Percentiles rank a stretch among this genome's conserved stretches.
Evolutionary conservation across 2,329 filamentous ascomycete genomes (phyloP).

Genomic region (Esteya vermicola): DNA sequence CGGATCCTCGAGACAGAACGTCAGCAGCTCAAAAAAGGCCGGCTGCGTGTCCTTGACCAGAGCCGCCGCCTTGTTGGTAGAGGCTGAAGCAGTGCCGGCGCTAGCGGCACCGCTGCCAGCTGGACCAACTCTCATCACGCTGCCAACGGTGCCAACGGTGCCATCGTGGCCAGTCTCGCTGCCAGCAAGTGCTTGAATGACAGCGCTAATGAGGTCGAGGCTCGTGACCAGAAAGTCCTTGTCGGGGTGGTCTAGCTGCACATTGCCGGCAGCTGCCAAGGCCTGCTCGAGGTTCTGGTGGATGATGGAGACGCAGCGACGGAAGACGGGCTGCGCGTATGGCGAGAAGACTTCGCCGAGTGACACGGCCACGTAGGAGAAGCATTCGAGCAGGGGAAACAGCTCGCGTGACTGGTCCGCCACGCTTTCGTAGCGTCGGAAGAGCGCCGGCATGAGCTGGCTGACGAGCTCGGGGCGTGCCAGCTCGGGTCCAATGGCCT

Average conservation of each 20-base stretch:
- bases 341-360: constrained; percentile 70
- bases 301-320: constrained; percentile 79
- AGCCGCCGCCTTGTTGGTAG: constrained; percentile 31
- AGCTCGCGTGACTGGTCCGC: constrained; percentile 82
- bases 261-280: constrained; percentile 53
- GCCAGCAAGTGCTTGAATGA: constrained; percentile 75
- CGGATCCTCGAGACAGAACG: constrained; percentile 82
- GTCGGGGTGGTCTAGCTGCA: constrained; percentile 62
- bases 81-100: neutral
- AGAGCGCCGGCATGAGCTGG: constrained; percentile 83
- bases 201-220: constrained; percentile 80
- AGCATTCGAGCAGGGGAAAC: constrained; percentile 88
- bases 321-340: constrained; percentile 77
- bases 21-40: constrained; percentile 78
- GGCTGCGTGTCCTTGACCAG: constrained; percentile 65
- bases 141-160: too few relatives aligned
- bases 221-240: constrained; percentile 97
- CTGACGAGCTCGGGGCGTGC: constrained; percentile 70
- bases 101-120: neutral
- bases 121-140: too few relatives aligned
- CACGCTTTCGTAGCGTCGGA: constrained; percentile 75
- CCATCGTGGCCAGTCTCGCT: too few relatives aligned
- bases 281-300: constrained; percentile 80
- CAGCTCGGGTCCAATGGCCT: constrained; percentile 72
- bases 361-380: constrained; percentile 85